These are phyloP conservation scores for Melocanna baccifera DNA, from an alignment of 176 grass and related monocot species.

Conservation along the genomic window DNA sequence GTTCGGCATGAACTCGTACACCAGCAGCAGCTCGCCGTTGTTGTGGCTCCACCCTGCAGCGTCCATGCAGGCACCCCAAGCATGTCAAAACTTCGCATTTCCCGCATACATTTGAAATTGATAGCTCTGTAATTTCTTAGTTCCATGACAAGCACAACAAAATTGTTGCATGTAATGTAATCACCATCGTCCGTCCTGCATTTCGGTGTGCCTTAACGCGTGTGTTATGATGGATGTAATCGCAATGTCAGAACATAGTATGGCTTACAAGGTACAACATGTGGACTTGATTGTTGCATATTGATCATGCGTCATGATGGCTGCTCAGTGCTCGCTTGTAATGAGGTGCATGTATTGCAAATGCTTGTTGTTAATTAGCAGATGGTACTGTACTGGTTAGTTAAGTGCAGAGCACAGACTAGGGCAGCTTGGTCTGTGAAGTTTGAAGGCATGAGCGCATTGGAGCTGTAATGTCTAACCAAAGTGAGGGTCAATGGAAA, in stretches of 20 bases:
- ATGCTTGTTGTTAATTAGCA: background rate
- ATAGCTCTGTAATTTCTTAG: background rate
- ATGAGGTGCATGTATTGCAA: background rate
- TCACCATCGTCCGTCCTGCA: background rate
- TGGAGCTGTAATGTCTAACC: constrained; percentile 18
- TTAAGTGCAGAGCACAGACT: background rate
- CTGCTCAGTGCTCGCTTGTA: background rate
- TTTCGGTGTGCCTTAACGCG: background rate
- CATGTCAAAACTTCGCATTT: background rate
- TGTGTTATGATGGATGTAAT: background rate
- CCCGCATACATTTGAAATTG: too few relatives aligned
- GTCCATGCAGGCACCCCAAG: background rate
- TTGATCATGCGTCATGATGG: background rate
- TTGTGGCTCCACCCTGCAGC: constrained; percentile 79
- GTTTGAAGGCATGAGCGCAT: constrained; percentile 25
- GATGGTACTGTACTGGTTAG: background rate
- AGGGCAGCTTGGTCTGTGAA: background rate
- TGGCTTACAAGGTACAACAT: background rate
- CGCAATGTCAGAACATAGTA: background rate
- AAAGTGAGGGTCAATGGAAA: background rate
- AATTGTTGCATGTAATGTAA: background rate
- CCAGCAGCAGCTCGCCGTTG: constrained; percentile 72
- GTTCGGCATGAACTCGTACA: constrained; percentile 80
- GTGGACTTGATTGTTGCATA: background rate
- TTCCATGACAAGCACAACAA: background rate